Conservation (phyloP, 345 rosid species). For the Sisymbrium irio region DNA sequence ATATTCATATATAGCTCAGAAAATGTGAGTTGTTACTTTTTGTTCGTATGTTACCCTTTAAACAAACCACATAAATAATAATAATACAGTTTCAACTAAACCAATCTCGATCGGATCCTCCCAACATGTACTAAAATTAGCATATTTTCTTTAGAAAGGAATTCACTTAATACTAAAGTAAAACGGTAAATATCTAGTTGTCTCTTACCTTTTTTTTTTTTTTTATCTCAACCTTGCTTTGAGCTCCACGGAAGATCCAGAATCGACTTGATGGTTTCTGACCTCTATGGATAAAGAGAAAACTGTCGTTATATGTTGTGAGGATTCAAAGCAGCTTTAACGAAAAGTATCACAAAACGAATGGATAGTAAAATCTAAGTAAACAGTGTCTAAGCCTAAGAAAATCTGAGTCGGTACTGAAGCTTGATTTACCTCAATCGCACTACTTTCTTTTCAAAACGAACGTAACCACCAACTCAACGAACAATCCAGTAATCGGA, state of each 20-base stretch:
- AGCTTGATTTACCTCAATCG: not conserved
- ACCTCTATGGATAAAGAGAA: not conserved
- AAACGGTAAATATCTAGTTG: not conserved
- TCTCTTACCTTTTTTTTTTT: not conserved
- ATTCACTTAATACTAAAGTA: not conserved
- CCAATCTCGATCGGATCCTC: conserved; percentile 28
- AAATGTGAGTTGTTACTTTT: conserved; percentile 45
- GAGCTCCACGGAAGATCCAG: conserved; percentile 8
- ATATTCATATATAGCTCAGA: conserved; percentile 27
- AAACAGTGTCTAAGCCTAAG: no score
- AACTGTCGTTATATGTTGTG: not conserved
- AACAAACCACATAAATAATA: conserved; percentile 7
- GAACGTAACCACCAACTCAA: not conserved
- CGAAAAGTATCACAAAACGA: no score
- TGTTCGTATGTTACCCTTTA: conserved; percentile 11
- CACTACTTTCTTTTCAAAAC: not conserved
- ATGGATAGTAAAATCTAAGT: no score
- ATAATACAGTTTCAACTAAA: conserved; percentile 21
- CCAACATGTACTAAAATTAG: not conserved
- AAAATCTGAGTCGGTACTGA: no score
- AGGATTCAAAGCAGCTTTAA: not conserved
- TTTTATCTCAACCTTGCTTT: not conserved
- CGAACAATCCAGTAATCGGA: not conserved
- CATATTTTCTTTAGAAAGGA: not conserved
- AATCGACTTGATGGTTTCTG: not conserved